Evolutionary conservation across 2,329 filamentous ascomycete genomes (phyloP).

Genomic region (Apiospora phragmitis): DNA sequence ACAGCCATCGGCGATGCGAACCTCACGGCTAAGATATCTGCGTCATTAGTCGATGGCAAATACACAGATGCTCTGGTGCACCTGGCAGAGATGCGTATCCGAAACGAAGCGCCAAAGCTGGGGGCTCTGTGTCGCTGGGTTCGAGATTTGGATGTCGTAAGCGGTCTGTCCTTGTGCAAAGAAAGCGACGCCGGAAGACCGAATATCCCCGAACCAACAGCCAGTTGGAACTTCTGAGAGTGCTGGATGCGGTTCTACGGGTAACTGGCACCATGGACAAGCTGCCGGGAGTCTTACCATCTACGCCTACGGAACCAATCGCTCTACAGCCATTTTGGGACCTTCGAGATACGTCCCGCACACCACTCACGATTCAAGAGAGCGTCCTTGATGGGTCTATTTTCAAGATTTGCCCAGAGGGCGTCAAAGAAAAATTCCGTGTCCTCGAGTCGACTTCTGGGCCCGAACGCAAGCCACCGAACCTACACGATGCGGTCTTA

Average conservation of each 20-base stretch:
- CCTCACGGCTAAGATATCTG: conserved; percentile 66
- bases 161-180: conserved; percentile 60
- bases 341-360: conserved; percentile 42
- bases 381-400: conserved; percentile 61
- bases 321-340: conserved; percentile 63
- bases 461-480: conserved; percentile 63
- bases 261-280: conserved; percentile 62
- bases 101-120: conserved; percentile 64
- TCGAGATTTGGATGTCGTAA: conserved; percentile 68
- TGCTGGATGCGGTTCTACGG: conserved; percentile 64
- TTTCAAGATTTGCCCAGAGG: conserved; percentile 38
- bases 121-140: conserved; percentile 74
- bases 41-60: conserved; percentile 64
- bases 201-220: conserved; percentile 35
- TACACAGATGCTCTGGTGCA: conserved; percentile 66
- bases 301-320: conserved; percentile 46
- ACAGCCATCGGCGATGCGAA: conserved; percentile 54
- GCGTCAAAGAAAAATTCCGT: conserved; percentile 46
- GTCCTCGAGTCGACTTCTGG: conserved; percentile 64
- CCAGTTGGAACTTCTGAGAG: conserved; percentile 57
- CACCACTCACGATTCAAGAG: conserved; percentile 50
- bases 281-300: conserved; percentile 33
- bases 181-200: conserved; percentile 32
- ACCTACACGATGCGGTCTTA: conserved; percentile 65
- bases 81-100: conserved; percentile 69